These are phyloP conservation scores for Gelatoporia subvermispora DNA, from an alignment of 768 basidiomycete genomes.

Conservation along the genomic window DNA sequence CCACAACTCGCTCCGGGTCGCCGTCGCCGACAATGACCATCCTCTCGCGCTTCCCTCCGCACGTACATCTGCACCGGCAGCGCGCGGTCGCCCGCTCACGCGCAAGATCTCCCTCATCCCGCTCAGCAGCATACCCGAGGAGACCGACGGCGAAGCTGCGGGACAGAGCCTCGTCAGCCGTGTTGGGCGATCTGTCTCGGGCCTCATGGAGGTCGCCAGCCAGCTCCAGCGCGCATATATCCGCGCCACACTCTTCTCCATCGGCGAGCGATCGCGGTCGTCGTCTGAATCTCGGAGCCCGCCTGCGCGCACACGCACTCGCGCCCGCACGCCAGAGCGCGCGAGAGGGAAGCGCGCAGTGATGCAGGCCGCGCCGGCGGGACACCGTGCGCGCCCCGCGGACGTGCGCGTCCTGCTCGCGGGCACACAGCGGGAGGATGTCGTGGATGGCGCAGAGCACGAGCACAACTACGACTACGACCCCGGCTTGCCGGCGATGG, in stretches of 20 bases:
- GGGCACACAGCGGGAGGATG: not conserved
- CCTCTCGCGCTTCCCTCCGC: constrained; percentile 10
- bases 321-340: constrained; percentile 5
- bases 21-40: constrained; percentile 7
- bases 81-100: constrained; percentile 10
- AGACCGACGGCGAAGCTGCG: not conserved
- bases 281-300: constrained; percentile 16
- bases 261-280: constrained; percentile 19
- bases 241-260: constrained; percentile 45
- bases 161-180: constrained; percentile 18
- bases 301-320: constrained; percentile 4
- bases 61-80: constrained; percentile 7
- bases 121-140: not conserved
- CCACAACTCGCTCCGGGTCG: constrained; percentile 1
- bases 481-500: not conserved
- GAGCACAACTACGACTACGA: too few species aligned
- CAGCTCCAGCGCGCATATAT: constrained; percentile 58
- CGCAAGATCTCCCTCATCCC: not conserved
- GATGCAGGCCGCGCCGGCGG: constrained; percentile 28
- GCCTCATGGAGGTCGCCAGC: constrained; percentile 47
- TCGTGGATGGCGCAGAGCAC: too few species aligned
- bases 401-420: constrained; percentile 41
- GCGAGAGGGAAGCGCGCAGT: constrained; percentile 11
- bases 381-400: constrained; percentile 37
- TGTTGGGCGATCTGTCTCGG: constrained; percentile 33